These are phyloP conservation scores for Allantophomopsis cytisporea DNA, from an alignment of 2,329 filamentous ascomycete species.

Conservation along the genomic window DNA sequence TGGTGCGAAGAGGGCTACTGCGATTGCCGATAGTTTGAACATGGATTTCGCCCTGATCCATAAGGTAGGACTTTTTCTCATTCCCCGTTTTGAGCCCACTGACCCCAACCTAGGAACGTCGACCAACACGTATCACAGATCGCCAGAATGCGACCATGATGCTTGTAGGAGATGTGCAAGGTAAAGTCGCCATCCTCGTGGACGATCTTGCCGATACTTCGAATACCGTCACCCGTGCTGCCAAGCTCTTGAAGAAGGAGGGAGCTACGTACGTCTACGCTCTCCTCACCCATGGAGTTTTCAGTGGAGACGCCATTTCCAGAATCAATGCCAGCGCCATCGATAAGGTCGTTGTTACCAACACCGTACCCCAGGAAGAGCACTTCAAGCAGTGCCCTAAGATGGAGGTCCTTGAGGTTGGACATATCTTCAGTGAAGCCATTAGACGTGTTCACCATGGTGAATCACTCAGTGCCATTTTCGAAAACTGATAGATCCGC, in stretches of 20 bases:
- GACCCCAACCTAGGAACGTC: slow-evolving; percentile 53
- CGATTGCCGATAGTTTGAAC: slow-evolving; percentile 83
- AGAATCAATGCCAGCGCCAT: slow-evolving; percentile 87
- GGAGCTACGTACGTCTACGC: slow-evolving; percentile 87
- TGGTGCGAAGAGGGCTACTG: slow-evolving; percentile 89
- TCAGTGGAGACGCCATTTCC: slow-evolving; percentile 89
- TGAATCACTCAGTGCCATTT: slow-evolving; percentile 92
- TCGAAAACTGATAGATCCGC: slow-evolving; percentile 42
- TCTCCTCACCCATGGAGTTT: slow-evolving; percentile 84
- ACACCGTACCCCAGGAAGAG: slow-evolving; percentile 81
- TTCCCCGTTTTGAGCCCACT: slow-evolving; percentile 17
- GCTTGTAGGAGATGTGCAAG: slow-evolving; percentile 75
- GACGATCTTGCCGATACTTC: slow-evolving; percentile 93
- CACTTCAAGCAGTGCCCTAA: slow-evolving; percentile 70
- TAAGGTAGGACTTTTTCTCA: slow-evolving; percentile 50
- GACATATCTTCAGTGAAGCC: slow-evolving; percentile 85
- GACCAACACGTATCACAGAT: slow-evolving; percentile 76
- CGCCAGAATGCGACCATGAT: slow-evolving; percentile 92
- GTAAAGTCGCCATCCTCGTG: slow-evolving; percentile 75
- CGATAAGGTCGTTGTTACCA: slow-evolving; percentile 90
- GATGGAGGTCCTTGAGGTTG: slow-evolving; percentile 83
- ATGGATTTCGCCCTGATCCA: slow-evolving; percentile 97
- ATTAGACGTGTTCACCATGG: slow-evolving; percentile 94
- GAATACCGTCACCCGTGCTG: slow-evolving; percentile 92
- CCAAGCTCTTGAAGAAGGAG: slow-evolving; percentile 92